Percentiles rank a stretch among this genome's conserved stretches.
Evolutionary conservation across 179 eudicot genomes (phyloP).

Genomic region (Heliamphora pulchella): DNA sequence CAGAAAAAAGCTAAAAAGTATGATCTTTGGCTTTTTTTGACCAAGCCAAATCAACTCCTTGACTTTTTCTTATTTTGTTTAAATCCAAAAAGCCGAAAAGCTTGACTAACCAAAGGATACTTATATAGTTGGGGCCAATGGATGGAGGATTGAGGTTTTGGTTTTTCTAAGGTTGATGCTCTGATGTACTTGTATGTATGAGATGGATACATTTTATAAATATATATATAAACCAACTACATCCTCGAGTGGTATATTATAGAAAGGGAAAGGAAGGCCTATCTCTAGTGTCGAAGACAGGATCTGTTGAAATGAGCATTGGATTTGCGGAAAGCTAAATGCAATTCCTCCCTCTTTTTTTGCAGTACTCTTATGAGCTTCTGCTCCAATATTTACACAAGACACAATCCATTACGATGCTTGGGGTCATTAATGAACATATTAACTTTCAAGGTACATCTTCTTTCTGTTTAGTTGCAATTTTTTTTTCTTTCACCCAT

Average conservation of each 20-base stretch:
- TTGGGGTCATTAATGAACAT: constrained; percentile 89
- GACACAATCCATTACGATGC: constrained; percentile 74
- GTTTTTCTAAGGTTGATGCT: not conserved
- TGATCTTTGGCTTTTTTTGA: too few species aligned
- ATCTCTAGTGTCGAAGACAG: too few species aligned
- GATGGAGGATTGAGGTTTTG: constrained; percentile 1
- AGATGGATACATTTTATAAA: too few species aligned
- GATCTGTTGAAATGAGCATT: not conserved
- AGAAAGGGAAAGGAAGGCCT: too few species aligned
- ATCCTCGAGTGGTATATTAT: too few species aligned
- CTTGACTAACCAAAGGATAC: not conserved
- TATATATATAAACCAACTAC: too few species aligned
- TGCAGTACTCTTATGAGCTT: constrained; percentile 84
- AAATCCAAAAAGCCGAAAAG: too few species aligned
- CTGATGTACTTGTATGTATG: not conserved
- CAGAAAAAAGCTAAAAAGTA: too few species aligned
- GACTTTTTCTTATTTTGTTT: too few species aligned
- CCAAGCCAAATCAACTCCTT: too few species aligned
- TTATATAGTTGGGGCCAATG: not conserved
- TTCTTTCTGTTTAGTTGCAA: constrained; percentile 12
- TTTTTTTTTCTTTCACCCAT: not conserved
- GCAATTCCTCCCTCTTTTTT: not conserved
- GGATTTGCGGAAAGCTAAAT: constrained; percentile 10
- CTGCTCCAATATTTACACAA: constrained; percentile 86
- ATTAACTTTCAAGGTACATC: constrained; percentile 76